Evolutionary conservation across 345 rosid genomes (phyloP).

Genomic region (Schrenkiella parvula): DNA sequence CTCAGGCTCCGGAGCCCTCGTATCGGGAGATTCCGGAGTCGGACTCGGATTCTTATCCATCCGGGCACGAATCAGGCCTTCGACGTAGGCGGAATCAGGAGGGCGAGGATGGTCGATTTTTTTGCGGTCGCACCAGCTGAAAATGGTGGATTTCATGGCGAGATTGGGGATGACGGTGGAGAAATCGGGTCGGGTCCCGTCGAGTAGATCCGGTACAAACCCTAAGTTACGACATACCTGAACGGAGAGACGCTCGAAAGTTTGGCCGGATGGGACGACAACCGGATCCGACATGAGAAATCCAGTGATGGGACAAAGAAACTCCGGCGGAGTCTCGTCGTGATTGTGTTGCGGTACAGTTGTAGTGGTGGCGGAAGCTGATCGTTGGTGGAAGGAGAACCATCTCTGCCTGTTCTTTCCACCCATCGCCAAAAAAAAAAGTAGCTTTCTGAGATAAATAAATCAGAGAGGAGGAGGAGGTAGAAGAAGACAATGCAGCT

Average conservation of each 20-base stretch:
- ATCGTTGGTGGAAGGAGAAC: conserved; percentile 55
- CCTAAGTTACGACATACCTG: conserved; percentile 59
- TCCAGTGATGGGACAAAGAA: conserved; percentile 67
- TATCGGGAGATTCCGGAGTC: conserved; percentile 20
- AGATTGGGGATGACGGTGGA: conserved; percentile 63
- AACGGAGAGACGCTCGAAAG: conserved; percentile 71
- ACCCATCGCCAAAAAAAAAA: conserved; percentile 34
- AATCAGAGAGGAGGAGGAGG: not conserved
- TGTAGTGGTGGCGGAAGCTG: conserved; percentile 28
- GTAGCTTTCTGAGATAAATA: not conserved
- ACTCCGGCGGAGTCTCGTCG: conserved; percentile 57
- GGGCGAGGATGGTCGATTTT: conserved; percentile 39
- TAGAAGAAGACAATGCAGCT: conserved; percentile 2
- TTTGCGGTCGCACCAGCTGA: conserved; percentile 54
- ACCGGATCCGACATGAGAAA: conserved; percentile 81
- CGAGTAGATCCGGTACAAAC: conserved; percentile 43
- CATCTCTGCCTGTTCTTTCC: conserved; percentile 56
- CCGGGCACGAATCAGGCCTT: conserved; percentile 41
- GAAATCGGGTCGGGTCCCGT: conserved; percentile 67
- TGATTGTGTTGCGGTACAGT: conserved; percentile 31
- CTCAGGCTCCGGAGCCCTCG: conserved; percentile 59
- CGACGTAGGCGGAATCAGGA: conserved; percentile 48
- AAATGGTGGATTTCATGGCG: conserved; percentile 63
- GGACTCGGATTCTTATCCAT: conserved; percentile 31
- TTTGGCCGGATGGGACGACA: conserved; percentile 80